A percentile compares a stretch with the other conserved stretches of the same genome.
These are phyloP conservation scores for Coemansia pectinata DNA, from an alignment of 192 early-diverging fungal species.

Conservation along the genomic window DNA sequence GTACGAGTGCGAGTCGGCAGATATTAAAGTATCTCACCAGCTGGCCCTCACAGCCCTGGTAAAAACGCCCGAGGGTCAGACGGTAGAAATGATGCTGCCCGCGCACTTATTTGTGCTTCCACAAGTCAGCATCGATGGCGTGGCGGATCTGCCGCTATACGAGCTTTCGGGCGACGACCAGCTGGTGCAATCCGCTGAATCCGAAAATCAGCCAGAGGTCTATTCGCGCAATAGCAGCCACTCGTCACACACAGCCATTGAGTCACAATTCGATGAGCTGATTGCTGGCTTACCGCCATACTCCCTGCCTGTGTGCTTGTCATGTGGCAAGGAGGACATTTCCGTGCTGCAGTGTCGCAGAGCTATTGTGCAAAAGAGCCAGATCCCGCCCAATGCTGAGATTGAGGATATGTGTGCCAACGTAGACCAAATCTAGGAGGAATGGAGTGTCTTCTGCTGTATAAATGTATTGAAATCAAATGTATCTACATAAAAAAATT, in stretches of 20 bases:
- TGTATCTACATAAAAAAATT: background rate
- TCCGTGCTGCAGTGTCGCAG: constrained; percentile 15
- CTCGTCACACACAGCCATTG: background rate
- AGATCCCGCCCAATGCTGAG: constrained; percentile 9
- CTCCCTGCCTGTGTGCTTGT: constrained; percentile 17
- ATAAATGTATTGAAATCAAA: background rate
- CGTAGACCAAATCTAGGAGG: background rate
- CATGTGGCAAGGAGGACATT: constrained; percentile 23
- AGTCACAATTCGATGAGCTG: background rate
- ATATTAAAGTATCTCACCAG: constrained; percentile 12
- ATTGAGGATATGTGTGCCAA: constrained; percentile 15
- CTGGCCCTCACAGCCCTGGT: constrained; percentile 16
- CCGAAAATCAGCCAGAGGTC: background rate
- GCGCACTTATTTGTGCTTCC: constrained; percentile 23
- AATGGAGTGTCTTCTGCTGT: background rate
- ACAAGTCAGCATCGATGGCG: constrained; percentile 3
- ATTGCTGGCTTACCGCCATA: constrained; percentile 10
- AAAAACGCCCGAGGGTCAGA: constrained; percentile 9
- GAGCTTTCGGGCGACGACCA: constrained; percentile 8
- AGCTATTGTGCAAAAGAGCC: constrained; percentile 11
- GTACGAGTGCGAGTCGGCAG: constrained; percentile 13
- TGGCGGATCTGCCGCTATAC: constrained; percentile 14
- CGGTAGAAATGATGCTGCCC: constrained; percentile 19
- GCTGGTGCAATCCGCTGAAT: constrained; percentile 14
- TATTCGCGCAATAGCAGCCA: background rate